Conservation (phyloP, 2,329 filamentous ascomycete species). For the Blastomyces percursus region DNA sequence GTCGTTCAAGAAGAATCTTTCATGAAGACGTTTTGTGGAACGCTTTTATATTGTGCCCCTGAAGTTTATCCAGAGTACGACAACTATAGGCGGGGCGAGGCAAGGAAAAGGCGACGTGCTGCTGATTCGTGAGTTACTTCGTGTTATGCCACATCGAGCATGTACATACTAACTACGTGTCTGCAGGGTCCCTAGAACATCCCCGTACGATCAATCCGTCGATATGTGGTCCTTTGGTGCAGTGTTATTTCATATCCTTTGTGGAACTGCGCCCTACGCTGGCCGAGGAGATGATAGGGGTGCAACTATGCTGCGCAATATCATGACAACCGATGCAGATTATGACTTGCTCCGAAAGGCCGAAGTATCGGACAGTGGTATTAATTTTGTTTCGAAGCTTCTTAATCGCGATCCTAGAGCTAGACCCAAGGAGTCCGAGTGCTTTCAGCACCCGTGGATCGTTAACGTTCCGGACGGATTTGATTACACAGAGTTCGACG, state of each 20-base stretch:
- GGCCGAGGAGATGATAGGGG: constrained; percentile 66
- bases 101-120: constrained; percentile 52
- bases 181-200: constrained; percentile 37
- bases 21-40: constrained; percentile 91
- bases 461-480: constrained; percentile 41
- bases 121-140: constrained; percentile 33
- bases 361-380: constrained; percentile 47
- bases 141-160: constrained; percentile 10
- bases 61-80: constrained; percentile 84
- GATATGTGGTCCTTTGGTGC: constrained; percentile 96
- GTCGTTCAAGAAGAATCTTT: constrained; percentile 88
- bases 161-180: constrained; percentile 12
- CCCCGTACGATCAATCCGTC: constrained; percentile 78
- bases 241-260: constrained; percentile 80
- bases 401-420: constrained; percentile 66
- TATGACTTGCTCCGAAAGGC: constrained; percentile 49
- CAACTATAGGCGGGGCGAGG: constrained; percentile 49
- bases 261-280: constrained; percentile 66
- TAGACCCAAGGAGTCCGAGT: constrained; percentile 61
- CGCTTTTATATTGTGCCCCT: constrained; percentile 86
- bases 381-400: constrained; percentile 68
- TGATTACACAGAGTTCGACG: constrained; percentile 42
- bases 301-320: constrained; percentile 63
- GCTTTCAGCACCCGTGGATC: constrained; percentile 69
- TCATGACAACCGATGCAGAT: constrained; percentile 70